These are phyloP conservation scores for Pythium brassicae DNA, from an alignment of 352 stramenopile species.

Conservation along the genomic window DNA sequence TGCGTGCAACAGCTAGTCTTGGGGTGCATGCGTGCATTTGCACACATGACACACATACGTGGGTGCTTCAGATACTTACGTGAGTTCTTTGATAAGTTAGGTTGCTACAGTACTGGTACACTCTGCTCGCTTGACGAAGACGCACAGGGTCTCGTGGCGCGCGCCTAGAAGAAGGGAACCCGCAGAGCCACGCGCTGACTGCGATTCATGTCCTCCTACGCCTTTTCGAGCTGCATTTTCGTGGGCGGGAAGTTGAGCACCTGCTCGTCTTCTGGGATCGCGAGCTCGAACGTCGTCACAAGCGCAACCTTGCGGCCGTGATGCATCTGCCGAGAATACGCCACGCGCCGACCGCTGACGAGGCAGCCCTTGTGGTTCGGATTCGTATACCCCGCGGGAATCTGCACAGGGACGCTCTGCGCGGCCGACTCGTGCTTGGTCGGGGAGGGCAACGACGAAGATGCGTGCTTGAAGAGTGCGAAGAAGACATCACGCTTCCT, in stretches of 20 bases:
- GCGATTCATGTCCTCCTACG: no score
- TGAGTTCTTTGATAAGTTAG: no score
- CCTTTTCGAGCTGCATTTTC: background rate
- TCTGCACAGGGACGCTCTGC: slow-evolving; percentile 2
- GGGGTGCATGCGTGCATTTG: no score
- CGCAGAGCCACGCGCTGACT: no score
- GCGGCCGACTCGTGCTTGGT: background rate
- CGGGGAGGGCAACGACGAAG: background rate
- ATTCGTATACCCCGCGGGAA: slow-evolving; percentile 10
- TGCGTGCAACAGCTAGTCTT: no score
- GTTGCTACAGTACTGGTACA: no score
- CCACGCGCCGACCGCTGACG: slow-evolving; percentile 11
- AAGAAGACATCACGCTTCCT: slow-evolving; percentile 13
- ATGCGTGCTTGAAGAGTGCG: slow-evolving; percentile 8
- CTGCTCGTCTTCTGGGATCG: slow-evolving; percentile 9
- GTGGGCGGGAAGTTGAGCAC: slow-evolving; percentile 7
- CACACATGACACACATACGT: no score
- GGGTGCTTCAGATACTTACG: no score
- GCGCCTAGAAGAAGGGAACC: no score
- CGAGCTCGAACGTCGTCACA: background rate
- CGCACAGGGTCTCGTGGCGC: no score
- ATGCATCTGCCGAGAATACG: slow-evolving; percentile 13
- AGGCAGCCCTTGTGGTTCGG: slow-evolving; percentile 6
- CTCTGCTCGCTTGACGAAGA: no score
- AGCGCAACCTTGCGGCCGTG: slow-evolving; percentile 2